Conservation (phyloP, 768 basidiomycete species). For the Russula dissimulans region DNA sequence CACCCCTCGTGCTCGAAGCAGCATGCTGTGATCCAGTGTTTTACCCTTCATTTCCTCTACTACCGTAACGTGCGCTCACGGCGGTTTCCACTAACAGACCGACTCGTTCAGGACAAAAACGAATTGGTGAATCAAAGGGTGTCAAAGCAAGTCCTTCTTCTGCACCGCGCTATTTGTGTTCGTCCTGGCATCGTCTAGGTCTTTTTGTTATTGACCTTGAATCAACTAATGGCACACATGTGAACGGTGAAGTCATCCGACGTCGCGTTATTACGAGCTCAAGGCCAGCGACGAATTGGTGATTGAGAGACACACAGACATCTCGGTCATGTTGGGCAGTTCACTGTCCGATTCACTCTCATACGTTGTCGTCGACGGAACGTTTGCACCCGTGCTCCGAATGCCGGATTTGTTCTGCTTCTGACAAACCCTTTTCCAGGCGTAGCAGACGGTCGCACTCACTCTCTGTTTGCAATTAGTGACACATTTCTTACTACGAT, state of each 20-base stretch:
- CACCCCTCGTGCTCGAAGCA: slow-evolving; percentile 99
- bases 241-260: slow-evolving; percentile 78
- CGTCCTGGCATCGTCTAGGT: slow-evolving; percentile 38
- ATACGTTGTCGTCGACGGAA: no score
- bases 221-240: slow-evolving; percentile 92
- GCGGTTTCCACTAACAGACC: slow-evolving; percentile 39
- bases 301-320: no score
- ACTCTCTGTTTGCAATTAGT: no score
- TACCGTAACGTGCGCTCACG: background rate
- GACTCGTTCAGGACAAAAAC: slow-evolving; percentile 78
- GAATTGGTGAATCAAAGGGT: slow-evolving; percentile 75
- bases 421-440: no score
- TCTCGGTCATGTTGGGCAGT: no score
- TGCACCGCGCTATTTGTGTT: background rate
- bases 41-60: slow-evolving; percentile 3
- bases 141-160: slow-evolving; percentile 54
- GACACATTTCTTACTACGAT: no score
- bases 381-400: no score
- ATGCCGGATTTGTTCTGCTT: no score
- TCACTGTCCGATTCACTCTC: no score
- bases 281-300: slow-evolving; percentile 67
- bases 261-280: slow-evolving; percentile 81
- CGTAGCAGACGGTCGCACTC: no score
- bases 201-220: slow-evolving; percentile 97
- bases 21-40: slow-evolving; percentile 93